Conservation (phyloP, 495 filamentous ascomycete genomes). For the Corynascus novoguineensis region DNA sequence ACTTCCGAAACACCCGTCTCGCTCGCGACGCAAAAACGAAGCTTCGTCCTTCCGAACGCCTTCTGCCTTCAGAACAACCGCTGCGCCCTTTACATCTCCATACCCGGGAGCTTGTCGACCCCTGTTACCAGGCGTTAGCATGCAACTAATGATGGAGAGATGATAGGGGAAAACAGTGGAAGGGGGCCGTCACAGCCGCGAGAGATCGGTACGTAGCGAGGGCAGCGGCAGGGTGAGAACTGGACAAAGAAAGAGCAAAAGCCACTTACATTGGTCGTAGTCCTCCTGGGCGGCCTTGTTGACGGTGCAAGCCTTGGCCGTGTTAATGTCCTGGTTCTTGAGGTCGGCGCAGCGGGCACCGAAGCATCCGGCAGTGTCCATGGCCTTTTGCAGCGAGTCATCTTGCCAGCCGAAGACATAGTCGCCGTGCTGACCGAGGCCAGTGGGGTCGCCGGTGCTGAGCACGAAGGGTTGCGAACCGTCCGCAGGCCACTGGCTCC, state of each 20-base stretch:
- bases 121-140: constrained; percentile 2
- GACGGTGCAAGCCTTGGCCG: constrained; percentile 34
- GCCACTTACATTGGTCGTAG: constrained; percentile 44
- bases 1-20: not conserved
- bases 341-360: constrained; percentile 37
- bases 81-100: constrained; percentile 2
- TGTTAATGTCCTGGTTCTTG: constrained; percentile 33
- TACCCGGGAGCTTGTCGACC: constrained; percentile 9
- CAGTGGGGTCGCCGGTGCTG: constrained; percentile 41
- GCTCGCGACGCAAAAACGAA: not conserved
- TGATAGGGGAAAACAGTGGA: not conserved
- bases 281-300: constrained; percentile 36
- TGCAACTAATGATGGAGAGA: not conserved
- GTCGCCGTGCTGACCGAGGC: constrained; percentile 44
- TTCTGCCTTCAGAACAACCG: not conserved
- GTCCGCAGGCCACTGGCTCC: constrained; percentile 40
- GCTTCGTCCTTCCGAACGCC: not conserved
- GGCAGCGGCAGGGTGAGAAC: not conserved
- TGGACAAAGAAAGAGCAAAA: not conserved
- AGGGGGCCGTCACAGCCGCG: too few species aligned
- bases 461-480: constrained; percentile 47
- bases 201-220: too few species aligned
- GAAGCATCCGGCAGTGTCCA: constrained; percentile 44
- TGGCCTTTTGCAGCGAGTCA: constrained; percentile 42
- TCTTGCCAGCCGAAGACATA: constrained; percentile 50